Evolutionary conservation across 495 filamentous ascomycete genomes (phyloP), one percentile per base, ranked within the genome.

Genomic region (Hypoxylon perforatum): DNA sequence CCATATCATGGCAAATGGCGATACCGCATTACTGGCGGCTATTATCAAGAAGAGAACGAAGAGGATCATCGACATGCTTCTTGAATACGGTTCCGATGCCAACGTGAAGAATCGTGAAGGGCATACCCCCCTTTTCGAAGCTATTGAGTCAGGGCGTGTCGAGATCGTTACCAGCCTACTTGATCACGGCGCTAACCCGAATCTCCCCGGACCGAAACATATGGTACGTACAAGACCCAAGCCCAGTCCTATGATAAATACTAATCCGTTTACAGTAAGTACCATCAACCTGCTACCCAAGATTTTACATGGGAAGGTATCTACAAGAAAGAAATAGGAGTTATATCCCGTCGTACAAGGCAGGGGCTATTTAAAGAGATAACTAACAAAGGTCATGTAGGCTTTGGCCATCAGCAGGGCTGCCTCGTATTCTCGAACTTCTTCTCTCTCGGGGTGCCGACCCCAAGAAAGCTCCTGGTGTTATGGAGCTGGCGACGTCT

Each of bases 71-170:
- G 78, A 82, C 33, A 70, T 84, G 23, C 63, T 87, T 18, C 76
- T 87, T 0, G 74, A 76, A 4, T 81, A 81, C 28, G 80, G 82
- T 3, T 76, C 77, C 1, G 79, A 86, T 70, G 75, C 81, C 8
- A 84, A 88, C 59, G 72, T 65, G 12, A 86, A 86, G 73, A 81
- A 81, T 61, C 69, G 72, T 28, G 76, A 78, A 15, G 84, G 84
- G 12, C 72, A 81, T n/a, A 84, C 79, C 7, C 77, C 84, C 1
- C 77, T 88, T 9, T 78, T 76, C 46, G 71, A 75, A 50, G 82
- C 81, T 0, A 80, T 84, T 52, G 66, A 76, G 17, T 60, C 74
- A 6, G 74, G 77, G 33, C 78, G 78, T 1, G 30, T 70, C 10
- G 78, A 84, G 0, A 67, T 85, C 47, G 68, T 86, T 28, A 77